These are phyloP conservation scores for Apophysomyces sp. DNA, from an alignment of 371 early-diverging fungal species.

Conservation along the genomic window DNA sequence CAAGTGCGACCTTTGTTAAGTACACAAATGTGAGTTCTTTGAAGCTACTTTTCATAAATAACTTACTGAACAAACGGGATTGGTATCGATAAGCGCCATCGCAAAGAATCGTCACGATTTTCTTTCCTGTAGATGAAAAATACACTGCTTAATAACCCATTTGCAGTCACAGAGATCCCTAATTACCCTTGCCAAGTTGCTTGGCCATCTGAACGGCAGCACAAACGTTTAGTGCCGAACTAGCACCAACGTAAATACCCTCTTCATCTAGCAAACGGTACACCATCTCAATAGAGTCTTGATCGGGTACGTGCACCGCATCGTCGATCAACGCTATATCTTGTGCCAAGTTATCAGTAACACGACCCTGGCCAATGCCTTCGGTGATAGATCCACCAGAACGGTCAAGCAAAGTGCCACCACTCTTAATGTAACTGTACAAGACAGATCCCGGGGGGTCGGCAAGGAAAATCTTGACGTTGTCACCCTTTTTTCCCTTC, in stretches of 20 bases:
- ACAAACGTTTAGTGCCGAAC: slow-evolving; percentile 88
- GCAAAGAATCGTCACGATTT: slow-evolving; percentile 83
- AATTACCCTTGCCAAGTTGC: slow-evolving; percentile 74
- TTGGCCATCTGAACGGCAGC: slow-evolving; percentile 94
- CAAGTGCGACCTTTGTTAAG: slow-evolving; percentile 56
- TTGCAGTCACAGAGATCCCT: not conserved
- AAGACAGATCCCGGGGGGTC: slow-evolving; percentile 95
- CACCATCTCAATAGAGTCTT: slow-evolving; percentile 78
- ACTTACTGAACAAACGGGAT: slow-evolving; percentile 83
- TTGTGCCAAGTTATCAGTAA: slow-evolving; percentile 85
- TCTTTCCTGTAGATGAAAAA: slow-evolving; percentile 41
- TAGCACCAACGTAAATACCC: slow-evolving; percentile 92
- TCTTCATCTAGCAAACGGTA: slow-evolving; percentile 91
- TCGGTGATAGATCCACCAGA: slow-evolving; percentile 82
- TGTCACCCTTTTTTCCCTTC: slow-evolving; percentile 66
- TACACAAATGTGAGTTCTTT: not conserved
- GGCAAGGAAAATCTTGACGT: slow-evolving; percentile 80
- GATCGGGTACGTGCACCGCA: slow-evolving; percentile 81
- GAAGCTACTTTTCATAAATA: not conserved
- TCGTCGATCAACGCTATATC: slow-evolving; percentile 83
- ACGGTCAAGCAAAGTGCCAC: slow-evolving; percentile 68
- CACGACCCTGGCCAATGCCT: slow-evolving; percentile 93
- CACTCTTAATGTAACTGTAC: slow-evolving; percentile 74
- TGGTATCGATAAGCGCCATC: slow-evolving; percentile 95
- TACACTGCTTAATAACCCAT: not conserved